phyloP scores from a whole-genome alignment of 257 asterid genomes.

The Perilla frutescens region DNA sequence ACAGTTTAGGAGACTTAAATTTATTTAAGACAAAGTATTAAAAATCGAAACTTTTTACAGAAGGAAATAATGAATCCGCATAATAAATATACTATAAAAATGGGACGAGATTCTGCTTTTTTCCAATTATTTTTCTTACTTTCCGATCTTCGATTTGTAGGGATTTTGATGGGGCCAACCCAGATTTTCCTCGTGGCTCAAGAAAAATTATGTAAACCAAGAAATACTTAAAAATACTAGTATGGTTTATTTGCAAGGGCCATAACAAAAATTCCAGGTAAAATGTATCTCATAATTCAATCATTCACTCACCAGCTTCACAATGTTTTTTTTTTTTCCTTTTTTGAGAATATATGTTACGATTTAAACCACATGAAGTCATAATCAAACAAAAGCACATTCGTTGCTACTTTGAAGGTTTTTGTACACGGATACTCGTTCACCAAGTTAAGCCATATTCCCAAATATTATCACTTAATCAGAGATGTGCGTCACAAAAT shows the following conservation, averaged over 20 bases:
- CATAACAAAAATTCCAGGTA: background rate
- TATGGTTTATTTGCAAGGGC: slow-evolving; percentile 1
- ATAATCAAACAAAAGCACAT: slow-evolving; percentile 8
- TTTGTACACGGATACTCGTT: background rate
- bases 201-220: slow-evolving; percentile 39
- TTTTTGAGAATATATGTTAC: background rate
- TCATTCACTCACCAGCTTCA: too few species aligned
- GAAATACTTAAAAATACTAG: background rate
- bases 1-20: too few species aligned
- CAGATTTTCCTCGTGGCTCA: slow-evolving; percentile 49
- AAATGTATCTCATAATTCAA: too few species aligned
- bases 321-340: too few species aligned
- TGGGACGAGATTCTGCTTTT: slow-evolving; percentile 21
- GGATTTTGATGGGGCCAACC: slow-evolving; percentile 39
- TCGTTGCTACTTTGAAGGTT: background rate
- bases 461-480: too few species aligned
- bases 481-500: background rate
- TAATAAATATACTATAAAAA: too few species aligned
- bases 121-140: background rate
- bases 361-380: background rate
- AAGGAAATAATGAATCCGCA: too few species aligned
- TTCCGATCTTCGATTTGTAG: slow-evolving; percentile 9
- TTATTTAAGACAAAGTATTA: too few species aligned
- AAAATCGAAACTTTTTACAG: too few species aligned
- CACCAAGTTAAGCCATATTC: too few species aligned